These are phyloP conservation scores for Deakozyma indianensis DNA, from an alignment of 805 yeast genomes.

Conservation along the genomic window DNA sequence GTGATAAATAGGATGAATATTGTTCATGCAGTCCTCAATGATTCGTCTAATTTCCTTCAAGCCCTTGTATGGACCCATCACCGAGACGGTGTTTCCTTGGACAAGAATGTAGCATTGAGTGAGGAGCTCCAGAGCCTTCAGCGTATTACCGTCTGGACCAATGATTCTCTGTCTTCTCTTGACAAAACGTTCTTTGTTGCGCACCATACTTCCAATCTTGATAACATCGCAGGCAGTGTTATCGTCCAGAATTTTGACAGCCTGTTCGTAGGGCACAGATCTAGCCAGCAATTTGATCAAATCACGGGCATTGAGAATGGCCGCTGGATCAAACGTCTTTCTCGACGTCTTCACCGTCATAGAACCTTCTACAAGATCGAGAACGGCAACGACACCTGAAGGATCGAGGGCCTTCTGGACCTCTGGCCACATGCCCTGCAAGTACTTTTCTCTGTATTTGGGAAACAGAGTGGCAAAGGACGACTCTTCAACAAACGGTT, in stretches of 20 bases:
- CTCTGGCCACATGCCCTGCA: conserved; percentile 86
- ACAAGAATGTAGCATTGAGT: conserved; percentile 94
- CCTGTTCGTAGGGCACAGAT: conserved; percentile 95
- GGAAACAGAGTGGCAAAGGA: conserved; percentile 92
- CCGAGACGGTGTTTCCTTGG: conserved; percentile 94
- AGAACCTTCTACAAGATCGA: conserved; percentile 89
- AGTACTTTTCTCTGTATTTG: conserved; percentile 83
- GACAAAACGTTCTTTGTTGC: conserved; percentile 84
- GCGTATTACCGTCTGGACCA: conserved; percentile 94
- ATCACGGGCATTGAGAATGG: conserved; percentile 87
- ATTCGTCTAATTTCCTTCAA: conserved; percentile 83
- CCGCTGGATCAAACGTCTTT: conserved; percentile 90
- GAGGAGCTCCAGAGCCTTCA: conserved; percentile 85
- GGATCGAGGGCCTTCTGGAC: conserved; percentile 67
- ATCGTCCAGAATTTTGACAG: conserved; percentile 78
- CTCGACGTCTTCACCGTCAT: conserved; percentile 95
- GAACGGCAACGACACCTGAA: conserved; percentile 61
- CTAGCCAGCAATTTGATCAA: conserved; percentile 85
- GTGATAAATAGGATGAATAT: conserved; percentile 94
- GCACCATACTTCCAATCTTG: conserved; percentile 79
- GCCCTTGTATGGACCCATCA: conserved; percentile 93
- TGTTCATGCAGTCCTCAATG: conserved; percentile 95
- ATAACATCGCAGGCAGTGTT: conserved; percentile 93
- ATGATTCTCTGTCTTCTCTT: conserved; percentile 92
- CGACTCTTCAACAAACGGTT: conserved; percentile 88